Conservation (phyloP, 169 alveolate genomes). For the Eimeria falciformis region DNA sequence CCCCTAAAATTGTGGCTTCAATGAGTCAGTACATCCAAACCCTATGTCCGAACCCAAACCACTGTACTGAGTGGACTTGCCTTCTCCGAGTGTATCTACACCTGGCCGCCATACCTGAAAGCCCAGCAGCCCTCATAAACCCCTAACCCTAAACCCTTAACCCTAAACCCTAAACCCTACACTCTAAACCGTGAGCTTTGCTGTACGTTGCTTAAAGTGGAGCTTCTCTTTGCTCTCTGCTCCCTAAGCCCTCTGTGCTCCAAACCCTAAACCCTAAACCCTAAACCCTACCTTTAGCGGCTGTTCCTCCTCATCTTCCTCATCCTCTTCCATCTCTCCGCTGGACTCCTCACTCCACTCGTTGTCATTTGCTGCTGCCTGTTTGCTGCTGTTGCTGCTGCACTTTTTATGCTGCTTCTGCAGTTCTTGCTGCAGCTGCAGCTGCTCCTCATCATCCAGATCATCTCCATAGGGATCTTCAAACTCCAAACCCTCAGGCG, state of each 20-base stretch:
- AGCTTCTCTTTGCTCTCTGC: background rate
- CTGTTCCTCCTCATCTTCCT: constrained; percentile 1
- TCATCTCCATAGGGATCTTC: constrained; percentile 23
- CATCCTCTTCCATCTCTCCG: background rate
- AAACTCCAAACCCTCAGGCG: constrained; percentile 44
- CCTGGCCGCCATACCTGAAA: constrained; percentile 53
- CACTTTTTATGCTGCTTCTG: background rate
- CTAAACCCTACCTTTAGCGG: background rate
- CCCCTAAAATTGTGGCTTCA: too few relatives aligned
- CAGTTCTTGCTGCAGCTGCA: background rate
- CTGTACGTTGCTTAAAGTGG: background rate
- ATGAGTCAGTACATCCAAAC: too few relatives aligned
- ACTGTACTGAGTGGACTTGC: background rate
- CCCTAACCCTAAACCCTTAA: background rate
- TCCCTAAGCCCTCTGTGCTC: background rate
- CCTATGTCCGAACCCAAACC: background rate
- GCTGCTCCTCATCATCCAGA: constrained; percentile 29
- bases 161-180: constrained; percentile 4
- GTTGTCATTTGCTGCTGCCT: background rate
- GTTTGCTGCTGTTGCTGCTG: constrained; percentile 5
- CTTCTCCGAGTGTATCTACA: constrained; percentile 26
- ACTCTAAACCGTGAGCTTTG: too few relatives aligned
- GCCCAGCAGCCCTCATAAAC: background rate
- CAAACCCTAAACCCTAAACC: background rate
- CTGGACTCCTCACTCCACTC: background rate